Evolutionary conservation across 2,329 filamentous ascomycete species (phyloP), one percentile per base, ranked within the genome.

Genomic region (Zasmidium citrigriseum): DNA sequence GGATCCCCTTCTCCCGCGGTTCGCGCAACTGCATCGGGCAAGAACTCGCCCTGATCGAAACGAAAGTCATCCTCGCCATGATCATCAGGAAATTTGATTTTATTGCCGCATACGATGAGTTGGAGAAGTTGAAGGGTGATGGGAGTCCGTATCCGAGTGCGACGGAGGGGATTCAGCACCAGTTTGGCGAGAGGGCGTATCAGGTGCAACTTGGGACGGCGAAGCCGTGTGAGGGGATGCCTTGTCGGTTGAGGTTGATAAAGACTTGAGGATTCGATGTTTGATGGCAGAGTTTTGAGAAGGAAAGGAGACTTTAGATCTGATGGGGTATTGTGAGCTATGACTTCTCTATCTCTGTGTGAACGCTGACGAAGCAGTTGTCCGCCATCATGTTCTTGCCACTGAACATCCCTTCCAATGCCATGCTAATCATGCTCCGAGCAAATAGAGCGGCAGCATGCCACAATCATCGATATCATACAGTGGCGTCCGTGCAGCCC

Each of bases 11-110:
- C 67, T 81, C 82, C 63, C 75, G 78, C 55, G 84, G 84, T 0
- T 75, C 78, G 1, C 70, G 84, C 12, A 81, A 80, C 52, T 87
- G 84, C 64, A 78, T 86, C n/a, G 83, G 83, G 1, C 81, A 85
- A 67, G 80, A 82, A 61, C 73, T 86, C 46, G 83, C 79, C 0
- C 77, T 80, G 70, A 72, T 83, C 16, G 83, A 86, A 69, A 66
- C 81, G 21, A 79, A 78, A 61, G 72, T 82, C 58, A 74, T 82
- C 5, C 69, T 86, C 24, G 78, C 79, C 2, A 77, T 83, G 67
- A 79, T 78, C 0, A 67, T 80, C 12, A 67, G 82, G 50, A 77
- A 78, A 18, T 82, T 84, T 49, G 80, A 84, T 34, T 77, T 86
- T 58, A 68, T 73, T 52, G 68, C 71, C 2, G 68, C 67, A 7